Evolutionary conservation across 805 yeast species (phyloP).

Genomic region (Millerozyma acaciae): DNA sequence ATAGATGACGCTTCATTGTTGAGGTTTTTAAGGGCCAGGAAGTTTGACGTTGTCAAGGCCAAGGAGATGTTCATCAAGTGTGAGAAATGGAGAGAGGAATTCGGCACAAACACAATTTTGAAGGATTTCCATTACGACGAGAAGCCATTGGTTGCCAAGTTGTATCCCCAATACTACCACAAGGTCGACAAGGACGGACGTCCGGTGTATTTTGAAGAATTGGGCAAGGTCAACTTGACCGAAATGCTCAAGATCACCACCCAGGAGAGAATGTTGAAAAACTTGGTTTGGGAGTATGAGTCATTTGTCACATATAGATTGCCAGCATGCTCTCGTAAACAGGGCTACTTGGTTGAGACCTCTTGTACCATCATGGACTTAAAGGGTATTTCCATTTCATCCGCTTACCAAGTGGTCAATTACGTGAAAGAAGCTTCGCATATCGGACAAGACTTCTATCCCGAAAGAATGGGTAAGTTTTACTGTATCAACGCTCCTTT

Average conservation of each 20-base stretch:
- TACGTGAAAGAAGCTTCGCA: constrained; percentile 91
- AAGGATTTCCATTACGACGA: constrained; percentile 89
- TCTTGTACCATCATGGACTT: constrained; percentile 94
- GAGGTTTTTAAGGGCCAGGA: constrained; percentile 92
- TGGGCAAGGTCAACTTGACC: constrained; percentile 83
- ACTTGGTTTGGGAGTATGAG: constrained; percentile 97
- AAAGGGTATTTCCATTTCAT: constrained; percentile 83
- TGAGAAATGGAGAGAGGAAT: constrained; percentile 88
- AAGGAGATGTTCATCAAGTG: constrained; percentile 79
- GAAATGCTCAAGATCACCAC: constrained; percentile 93
- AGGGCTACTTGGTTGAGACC: constrained; percentile 80
- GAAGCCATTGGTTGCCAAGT: constrained; percentile 82
- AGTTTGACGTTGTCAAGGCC: constrained; percentile 80
- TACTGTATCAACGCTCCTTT: constrained; percentile 95
- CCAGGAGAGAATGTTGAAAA: constrained; percentile 93
- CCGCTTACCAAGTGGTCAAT: constrained; percentile 80
- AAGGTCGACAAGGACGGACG: constrained; percentile 96
- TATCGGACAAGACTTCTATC: constrained; percentile 96
- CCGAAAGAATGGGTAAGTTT: constrained; percentile 98
- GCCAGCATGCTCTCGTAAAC: constrained; percentile 90
- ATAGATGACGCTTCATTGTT: constrained; percentile 80
- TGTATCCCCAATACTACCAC: constrained; percentile 96
- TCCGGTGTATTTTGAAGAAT: constrained; percentile 91
- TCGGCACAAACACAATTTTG: constrained; percentile 82
- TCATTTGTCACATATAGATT: constrained; percentile 77